Conservation (phyloP, 2,329 filamentous ascomycete species). For the Beauveria varroae region DNA sequence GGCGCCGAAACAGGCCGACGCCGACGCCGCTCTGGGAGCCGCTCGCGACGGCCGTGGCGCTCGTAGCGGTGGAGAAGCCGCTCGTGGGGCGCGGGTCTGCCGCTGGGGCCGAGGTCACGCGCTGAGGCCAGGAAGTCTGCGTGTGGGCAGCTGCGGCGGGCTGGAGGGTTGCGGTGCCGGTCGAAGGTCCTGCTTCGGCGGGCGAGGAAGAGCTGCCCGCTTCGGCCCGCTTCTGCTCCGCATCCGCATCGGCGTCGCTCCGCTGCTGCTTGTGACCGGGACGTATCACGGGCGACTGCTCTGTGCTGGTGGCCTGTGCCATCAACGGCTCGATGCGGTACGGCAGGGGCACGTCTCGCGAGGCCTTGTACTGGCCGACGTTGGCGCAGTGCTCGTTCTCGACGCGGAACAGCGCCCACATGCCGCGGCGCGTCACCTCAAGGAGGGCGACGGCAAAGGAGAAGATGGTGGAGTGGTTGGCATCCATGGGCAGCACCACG, state of each 20-base stretch:
- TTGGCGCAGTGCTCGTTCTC: slow-evolving; percentile 97
- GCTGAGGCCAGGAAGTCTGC: not conserved
- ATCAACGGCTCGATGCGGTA: slow-evolving; percentile 55
- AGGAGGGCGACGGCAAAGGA: slow-evolving; percentile 73
- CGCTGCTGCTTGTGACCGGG: slow-evolving; percentile 13
- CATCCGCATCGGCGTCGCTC: not conserved
- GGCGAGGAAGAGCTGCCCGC: not conserved
- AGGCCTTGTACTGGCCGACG: slow-evolving; percentile 82
- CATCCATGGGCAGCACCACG: slow-evolving; percentile 69
- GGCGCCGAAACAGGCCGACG: slow-evolving; percentile 21
- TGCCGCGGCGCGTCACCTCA: slow-evolving; percentile 75
- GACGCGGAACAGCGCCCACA: slow-evolving; percentile 90
- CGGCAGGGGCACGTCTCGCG: slow-evolving; percentile 77
- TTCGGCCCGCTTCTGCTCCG: not conserved
- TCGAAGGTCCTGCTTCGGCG: not conserved
- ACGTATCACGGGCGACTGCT: slow-evolving; percentile 17
- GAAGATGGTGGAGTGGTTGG: slow-evolving; percentile 75
- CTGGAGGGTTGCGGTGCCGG: not conserved
- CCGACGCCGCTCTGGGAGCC: slow-evolving; percentile 12
- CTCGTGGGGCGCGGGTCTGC: not conserved
- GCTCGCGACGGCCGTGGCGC: slow-evolving; percentile 17
- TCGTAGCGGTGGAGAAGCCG: slow-evolving; percentile 11
- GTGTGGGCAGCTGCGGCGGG: not conserved
- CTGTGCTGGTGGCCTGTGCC: slow-evolving; percentile 31
- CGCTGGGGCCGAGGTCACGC: not conserved